These are phyloP conservation scores for Ceratobasidium sp. DNA, from an alignment of 1,284 basidiomycete species.

Conservation along the genomic window DNA sequence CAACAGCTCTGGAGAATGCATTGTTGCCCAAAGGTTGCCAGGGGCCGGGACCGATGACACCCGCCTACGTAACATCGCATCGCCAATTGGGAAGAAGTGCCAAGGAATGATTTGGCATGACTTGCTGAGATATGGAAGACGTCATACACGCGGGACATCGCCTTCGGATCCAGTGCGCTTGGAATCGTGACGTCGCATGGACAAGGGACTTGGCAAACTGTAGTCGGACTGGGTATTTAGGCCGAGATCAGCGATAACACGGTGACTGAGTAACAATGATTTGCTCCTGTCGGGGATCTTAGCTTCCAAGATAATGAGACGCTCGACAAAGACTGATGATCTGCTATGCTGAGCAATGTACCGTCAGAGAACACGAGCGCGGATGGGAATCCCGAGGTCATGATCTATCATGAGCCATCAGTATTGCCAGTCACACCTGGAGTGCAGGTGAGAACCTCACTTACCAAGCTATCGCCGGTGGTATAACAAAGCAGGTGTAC, in stretches of 20 bases:
- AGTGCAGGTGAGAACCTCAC: constrained; percentile 11
- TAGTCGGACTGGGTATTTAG: neutral
- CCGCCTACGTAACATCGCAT: neutral
- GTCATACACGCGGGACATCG: neutral
- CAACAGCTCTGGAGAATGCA: neutral
- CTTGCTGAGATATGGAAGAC: neutral
- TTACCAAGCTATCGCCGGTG: neutral
- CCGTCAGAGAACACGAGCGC: neutral
- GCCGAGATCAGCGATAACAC: neutral
- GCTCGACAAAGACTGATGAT: neutral
- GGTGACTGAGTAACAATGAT: neutral
- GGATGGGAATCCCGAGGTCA: neutral
- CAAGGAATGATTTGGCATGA: neutral
- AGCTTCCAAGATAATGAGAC: neutral
- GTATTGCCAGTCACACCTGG: neutral
- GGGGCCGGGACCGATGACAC: neutral
- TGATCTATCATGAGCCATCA: neutral
- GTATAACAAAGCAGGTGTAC: neutral
- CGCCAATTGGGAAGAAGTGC: neutral
- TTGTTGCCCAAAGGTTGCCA: neutral
- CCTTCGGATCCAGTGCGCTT: neutral
- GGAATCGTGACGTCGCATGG: neutral
- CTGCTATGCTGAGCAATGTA: neutral
- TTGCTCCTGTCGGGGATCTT: neutral
- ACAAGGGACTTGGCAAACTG: neutral